Percentiles rank a stretch among this genome's conserved stretches.
These are phyloP conservation scores for Mycena rosella DNA, from an alignment of 768 basidiomycete species.

Conservation along the genomic window DNA sequence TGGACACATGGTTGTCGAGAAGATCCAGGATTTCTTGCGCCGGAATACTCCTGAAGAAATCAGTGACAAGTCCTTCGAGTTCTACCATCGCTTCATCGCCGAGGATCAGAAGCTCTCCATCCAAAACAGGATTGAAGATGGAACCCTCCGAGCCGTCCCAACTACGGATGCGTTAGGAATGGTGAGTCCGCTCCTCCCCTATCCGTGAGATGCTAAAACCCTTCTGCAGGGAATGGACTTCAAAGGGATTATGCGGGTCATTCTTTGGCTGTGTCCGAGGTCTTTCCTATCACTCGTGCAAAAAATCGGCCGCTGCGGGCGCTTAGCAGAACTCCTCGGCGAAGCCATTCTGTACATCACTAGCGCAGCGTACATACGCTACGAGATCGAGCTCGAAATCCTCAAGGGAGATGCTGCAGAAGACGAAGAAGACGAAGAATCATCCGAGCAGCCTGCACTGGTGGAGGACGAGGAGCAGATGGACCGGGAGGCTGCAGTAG, in stretches of 20 bases:
- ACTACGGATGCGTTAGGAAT: constrained; percentile 19
- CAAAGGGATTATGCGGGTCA: constrained; percentile 6
- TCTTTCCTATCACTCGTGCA: constrained; percentile 19
- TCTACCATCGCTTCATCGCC: constrained; percentile 21
- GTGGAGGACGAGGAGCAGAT: constrained; percentile 17
- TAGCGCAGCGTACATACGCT: constrained; percentile 4
- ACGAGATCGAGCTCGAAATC: constrained; percentile 17
- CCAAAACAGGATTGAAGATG: neutral
- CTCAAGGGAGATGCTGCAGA: constrained; percentile 12
- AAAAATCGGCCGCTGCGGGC: constrained; percentile 16
- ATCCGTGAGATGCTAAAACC: neutral
- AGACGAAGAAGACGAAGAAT: neutral
- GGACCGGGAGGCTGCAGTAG: constrained; percentile 17
- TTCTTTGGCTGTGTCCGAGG: neutral
- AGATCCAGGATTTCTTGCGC: constrained; percentile 8
- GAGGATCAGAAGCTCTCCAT: neutral
- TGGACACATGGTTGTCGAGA: constrained; percentile 4
- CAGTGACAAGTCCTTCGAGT: neutral
- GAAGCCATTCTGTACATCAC: constrained; percentile 14
- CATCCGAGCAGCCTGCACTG: neutral
- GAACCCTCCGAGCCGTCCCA: neutral
- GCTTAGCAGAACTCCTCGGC: constrained; percentile 1
- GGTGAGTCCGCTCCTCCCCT: neutral
- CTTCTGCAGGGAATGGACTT: constrained; percentile 9
- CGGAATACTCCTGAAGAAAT: constrained; percentile 1